Conservation (phyloP, 1,284 basidiomycete species). For the Phellopilus nigrolimitatus region DNA sequence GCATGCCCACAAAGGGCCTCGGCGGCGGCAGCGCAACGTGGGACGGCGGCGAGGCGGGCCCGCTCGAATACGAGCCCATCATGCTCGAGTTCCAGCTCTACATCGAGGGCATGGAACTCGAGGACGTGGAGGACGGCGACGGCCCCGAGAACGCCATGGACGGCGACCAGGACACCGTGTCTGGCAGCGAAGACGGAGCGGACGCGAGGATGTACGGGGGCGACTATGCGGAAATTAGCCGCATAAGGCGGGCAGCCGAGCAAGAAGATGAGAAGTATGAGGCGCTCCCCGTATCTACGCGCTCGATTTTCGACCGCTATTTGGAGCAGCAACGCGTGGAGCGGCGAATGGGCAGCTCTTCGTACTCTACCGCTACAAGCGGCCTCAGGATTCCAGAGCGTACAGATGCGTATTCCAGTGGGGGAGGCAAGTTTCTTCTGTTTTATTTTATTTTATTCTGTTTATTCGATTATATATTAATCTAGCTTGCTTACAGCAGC, state of each 20-base stretch:
- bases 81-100: constrained; percentile 58
- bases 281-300: background rate
- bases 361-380: background rate
- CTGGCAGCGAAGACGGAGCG: background rate
- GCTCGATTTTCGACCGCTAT: constrained; percentile 2
- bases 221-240: background rate
- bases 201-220: background rate
- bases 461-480: background rate
- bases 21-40: constrained; percentile 24
- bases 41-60: constrained; percentile 32
- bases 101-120: constrained; percentile 8
- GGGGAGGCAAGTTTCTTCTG: background rate
- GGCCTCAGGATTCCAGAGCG: background rate
- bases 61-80: constrained; percentile 52
- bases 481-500: background rate
- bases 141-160: background rate
- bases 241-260: too few species aligned
- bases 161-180: background rate
- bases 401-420: background rate
- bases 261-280: background rate
- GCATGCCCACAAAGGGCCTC: constrained; percentile 29
- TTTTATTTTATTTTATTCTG: background rate
- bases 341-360: background rate
- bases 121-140: constrained; percentile 1
- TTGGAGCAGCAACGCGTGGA: constrained; percentile 1